phyloP scores from a whole-genome alignment of 805 yeast genomes.

The Dipodascus albidus region DNA sequence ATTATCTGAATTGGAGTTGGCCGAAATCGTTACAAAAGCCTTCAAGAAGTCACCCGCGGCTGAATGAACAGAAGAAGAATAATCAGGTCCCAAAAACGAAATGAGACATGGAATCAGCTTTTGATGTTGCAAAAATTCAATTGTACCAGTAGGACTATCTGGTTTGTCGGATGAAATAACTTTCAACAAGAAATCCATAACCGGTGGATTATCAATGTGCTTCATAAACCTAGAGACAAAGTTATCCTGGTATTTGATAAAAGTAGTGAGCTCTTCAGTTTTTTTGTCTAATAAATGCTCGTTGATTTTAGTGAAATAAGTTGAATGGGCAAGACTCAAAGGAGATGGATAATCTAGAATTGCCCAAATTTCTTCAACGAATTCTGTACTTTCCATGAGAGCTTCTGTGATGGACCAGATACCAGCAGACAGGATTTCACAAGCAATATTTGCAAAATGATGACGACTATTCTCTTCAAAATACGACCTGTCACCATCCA shows the following conservation, averaged over 20 bases:
- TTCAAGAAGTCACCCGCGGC: constrained; percentile 94
- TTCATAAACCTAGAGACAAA: constrained; percentile 71
- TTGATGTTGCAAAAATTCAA: constrained; percentile 65
- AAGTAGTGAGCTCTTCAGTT: constrained; percentile 63
- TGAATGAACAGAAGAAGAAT: constrained; percentile 65
- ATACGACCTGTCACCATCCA: constrained; percentile 17
- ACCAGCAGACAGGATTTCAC: constrained; percentile 83
- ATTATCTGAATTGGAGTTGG: constrained; percentile 80
- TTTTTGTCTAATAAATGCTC: constrained; percentile 85
- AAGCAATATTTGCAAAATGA: constrained; percentile 52
- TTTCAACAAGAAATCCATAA: constrained; percentile 85
- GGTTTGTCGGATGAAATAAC: constrained; percentile 89
- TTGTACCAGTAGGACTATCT: constrained; percentile 77
- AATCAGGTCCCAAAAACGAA: constrained; percentile 55
- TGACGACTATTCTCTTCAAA: constrained; percentile 18
- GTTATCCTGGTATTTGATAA: constrained; percentile 53
- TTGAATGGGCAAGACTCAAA: constrained; percentile 63
- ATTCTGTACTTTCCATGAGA: constrained; percentile 59
- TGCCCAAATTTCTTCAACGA: constrained; percentile 68
- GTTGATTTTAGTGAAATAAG: constrained; percentile 83
- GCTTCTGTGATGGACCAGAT: constrained; percentile 91
- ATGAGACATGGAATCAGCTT: constrained; percentile 61
- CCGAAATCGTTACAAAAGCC: constrained; percentile 87
- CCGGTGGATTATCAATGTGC: constrained; percentile 85
- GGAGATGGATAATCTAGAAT: constrained; percentile 59